Evolutionary conservation across 108 stramenopile species (phyloP).

Genomic region (Discostella pseudostelligera): DNA sequence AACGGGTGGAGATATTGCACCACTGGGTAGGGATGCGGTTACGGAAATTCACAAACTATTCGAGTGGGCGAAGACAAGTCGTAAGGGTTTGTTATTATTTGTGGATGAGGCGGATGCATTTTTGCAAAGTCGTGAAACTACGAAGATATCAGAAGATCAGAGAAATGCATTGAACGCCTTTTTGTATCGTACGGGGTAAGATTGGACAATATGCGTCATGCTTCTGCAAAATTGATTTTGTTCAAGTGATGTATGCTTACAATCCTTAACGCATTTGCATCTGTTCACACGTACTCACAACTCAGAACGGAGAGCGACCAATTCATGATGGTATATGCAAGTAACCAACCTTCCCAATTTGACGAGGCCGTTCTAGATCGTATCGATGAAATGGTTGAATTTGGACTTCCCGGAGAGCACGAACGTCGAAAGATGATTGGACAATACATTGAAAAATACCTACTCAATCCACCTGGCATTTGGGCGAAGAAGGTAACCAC

Average conservation of each 20-base stretch:
- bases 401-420: conserved; percentile 83
- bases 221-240: too few relatives aligned
- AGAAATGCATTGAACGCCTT: conserved; percentile 99
- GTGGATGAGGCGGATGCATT: conserved; percentile 99
- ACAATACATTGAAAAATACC: conserved; percentile 96
- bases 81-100: conserved; percentile 93
- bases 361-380: conserved; percentile 98
- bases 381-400: conserved; percentile 99
- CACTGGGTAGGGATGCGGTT: conserved; percentile 97
- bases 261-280: too few relatives aligned
- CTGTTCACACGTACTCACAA: too few relatives aligned
- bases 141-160: conserved; percentile 93
- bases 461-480: conserved; percentile 76
- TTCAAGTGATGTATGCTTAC: too few relatives aligned
- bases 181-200: conserved; percentile 89
- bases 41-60: conserved; percentile 99
- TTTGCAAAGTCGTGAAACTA: conserved; percentile 88
- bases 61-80: conserved; percentile 97
- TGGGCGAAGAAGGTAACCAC: conserved; percentile 81
- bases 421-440: conserved; percentile 93
- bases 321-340: conserved; percentile 99
- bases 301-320: conserved; percentile 88
- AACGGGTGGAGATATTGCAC: conserved; percentile 99
- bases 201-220: not conserved
- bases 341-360: conserved; percentile 97